Percentiles rank a stretch among this genome's conserved stretches.
These are phyloP conservation scores for Dendrobium nobile DNA, from an alignment of 106 monocot species.

Conservation along the genomic window DNA sequence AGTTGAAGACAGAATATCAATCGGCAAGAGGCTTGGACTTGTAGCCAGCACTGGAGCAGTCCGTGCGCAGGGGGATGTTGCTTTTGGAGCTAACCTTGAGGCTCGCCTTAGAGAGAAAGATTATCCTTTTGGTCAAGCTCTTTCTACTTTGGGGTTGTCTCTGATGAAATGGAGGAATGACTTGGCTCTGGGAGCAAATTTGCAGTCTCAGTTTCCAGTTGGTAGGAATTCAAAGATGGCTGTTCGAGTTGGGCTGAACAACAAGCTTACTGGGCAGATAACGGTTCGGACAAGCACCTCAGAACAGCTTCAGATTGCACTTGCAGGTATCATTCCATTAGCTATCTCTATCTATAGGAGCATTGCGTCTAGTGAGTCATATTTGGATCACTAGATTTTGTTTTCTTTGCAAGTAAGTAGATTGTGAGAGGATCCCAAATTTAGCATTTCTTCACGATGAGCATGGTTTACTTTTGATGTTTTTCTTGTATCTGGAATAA, in stretches of 20 bases:
- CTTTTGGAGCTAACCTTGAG: conserved; percentile 90
- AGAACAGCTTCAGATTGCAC: conserved; percentile 67
- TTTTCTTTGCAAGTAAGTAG: conserved; percentile 4
- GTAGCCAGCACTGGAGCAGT: conserved; percentile 75
- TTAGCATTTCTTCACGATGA: conserved; percentile 18
- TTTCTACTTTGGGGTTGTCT: conserved; percentile 76
- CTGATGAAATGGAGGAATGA: conserved; percentile 86
- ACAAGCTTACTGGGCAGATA: conserved; percentile 81
- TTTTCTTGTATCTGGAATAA: conserved; percentile 15
- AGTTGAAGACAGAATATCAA: conserved; percentile 65
- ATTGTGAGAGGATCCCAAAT: conserved; percentile 6
- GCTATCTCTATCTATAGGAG: conserved; percentile 40
- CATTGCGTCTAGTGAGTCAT: conserved; percentile 42
- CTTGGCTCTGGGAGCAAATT: conserved; percentile 82
- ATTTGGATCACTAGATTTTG: conserved; percentile 18
- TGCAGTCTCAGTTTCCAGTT: conserved; percentile 72
- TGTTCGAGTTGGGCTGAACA: conserved; percentile 75
- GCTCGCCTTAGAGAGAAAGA: conserved; percentile 73
- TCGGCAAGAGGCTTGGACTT: conserved; percentile 62
- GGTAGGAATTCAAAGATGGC: conserved; percentile 70
- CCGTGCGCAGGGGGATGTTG: conserved; percentile 67
- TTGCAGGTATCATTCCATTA: conserved; percentile 60
- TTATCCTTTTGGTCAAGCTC: conserved; percentile 64
- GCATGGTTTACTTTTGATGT: conserved; percentile 14
- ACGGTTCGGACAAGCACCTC: conserved; percentile 65